Base-by-base conservation (phyloP, 2,329 filamentous ascomycete genomes). In the Clonostachys rosea region DNA sequence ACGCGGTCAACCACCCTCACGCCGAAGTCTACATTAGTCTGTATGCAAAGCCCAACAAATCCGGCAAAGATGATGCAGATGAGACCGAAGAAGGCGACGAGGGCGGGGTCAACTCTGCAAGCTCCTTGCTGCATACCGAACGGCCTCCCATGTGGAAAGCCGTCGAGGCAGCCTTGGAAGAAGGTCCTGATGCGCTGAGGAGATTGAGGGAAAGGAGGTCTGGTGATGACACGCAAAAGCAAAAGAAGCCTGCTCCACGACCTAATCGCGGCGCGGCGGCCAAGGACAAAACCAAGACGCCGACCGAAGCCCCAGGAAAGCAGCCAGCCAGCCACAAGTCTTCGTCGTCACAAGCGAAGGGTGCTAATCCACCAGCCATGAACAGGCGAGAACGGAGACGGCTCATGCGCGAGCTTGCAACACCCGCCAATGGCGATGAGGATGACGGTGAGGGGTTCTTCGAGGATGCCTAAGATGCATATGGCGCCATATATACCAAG, bases 1-100 rank as follows among this genome's bases (percentile, higher is more conserved):
- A 94, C 60, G 81, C 87, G 2, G 76, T 81, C 46, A 86, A 84
- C 64, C 87, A 81, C 52, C 89, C 89, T 2, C 78, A 87, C 41
- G 73, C 84, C 56, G 82, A 88, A 62, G 71, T 76, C 18, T 94
- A 94, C 64, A 74, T 87, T 53, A 82, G 80, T 55, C 61, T 86
- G 14, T 86, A 84, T 54, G 50, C 54, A 39, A 53, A 59, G 48
- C 50, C 54, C 12, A 64, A 63, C 16, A 58, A 59, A 3, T 30
- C 24, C 9, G 64, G 70, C 44, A 69, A 68, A 4, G 68, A 65
- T 14, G 67, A 68, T 40, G 57, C 61, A 5, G 63, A 72, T 46
- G 69, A 68, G 6, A 53, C 62, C 49, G 61, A 55, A 40, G 70
- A 67, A 55, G 72, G 70, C 40, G 67, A 54, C 64, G 67, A 70